These are phyloP conservation scores for Ajuga chamaepitys DNA, from an alignment of 257 asterid genomes.

Conservation along the genomic window DNA sequence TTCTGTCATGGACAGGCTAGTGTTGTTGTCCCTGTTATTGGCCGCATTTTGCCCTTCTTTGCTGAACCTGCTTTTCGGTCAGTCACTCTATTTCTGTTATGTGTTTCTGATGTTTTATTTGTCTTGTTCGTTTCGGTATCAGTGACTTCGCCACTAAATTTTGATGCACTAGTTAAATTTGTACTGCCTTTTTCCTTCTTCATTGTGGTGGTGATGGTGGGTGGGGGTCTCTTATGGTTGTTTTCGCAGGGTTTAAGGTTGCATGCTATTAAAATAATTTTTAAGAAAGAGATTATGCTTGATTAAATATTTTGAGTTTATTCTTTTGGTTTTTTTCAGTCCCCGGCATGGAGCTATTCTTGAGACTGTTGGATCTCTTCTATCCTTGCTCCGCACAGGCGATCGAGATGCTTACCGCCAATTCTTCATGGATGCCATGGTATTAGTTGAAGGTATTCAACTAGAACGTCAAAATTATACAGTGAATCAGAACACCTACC, in stretches of 20 bases:
- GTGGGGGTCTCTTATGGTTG: background rate
- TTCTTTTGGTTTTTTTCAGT: constrained; percentile 29
- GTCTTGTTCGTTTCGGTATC: background rate
- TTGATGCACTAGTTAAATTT: background rate
- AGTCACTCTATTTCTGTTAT: constrained; percentile 8
- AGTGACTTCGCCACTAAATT: background rate
- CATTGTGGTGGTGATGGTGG: too few relatives aligned
- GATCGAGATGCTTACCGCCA: constrained; percentile 81
- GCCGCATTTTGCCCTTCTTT: constrained; percentile 56
- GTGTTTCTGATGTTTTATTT: background rate
- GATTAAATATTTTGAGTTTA: background rate
- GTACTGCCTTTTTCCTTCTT: background rate
- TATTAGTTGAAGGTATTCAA: constrained; percentile 56
- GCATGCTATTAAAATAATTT: background rate
- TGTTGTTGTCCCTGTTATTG: constrained; percentile 72
- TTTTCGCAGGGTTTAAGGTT: background rate
- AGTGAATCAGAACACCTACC: background rate
- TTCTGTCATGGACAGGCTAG: constrained; percentile 71
- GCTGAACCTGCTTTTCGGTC: constrained; percentile 73
- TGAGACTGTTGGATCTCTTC: constrained; percentile 66
- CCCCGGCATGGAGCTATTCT: constrained; percentile 54
- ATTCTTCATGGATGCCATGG: constrained; percentile 68
- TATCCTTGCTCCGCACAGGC: constrained; percentile 72
- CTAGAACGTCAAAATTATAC: background rate
- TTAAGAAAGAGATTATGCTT: background rate